Conservation (phyloP, 495 filamentous ascomycete species). For the Aspergillus diversus region DNA sequence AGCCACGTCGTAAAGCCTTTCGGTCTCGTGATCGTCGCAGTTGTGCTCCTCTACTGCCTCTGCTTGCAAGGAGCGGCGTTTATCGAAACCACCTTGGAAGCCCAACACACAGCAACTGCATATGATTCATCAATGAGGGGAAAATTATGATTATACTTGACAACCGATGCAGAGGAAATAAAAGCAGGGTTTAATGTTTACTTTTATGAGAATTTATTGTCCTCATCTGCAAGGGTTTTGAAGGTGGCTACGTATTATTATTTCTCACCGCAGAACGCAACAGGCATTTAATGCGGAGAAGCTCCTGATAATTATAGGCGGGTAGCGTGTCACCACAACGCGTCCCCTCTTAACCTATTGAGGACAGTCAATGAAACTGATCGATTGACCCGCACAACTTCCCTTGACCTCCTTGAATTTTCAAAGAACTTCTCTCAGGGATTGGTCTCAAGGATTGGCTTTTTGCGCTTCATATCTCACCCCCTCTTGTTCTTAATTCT, state of each 20-base stretch:
- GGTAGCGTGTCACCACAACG: constrained; percentile 8
- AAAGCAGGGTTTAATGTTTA: too few species aligned
- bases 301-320: neutral
- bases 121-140: too few species aligned
- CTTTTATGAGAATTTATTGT: too few species aligned
- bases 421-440: neutral
- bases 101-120: too few species aligned
- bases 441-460: neutral
- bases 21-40: neutral
- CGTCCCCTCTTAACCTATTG: constrained; percentile 1
- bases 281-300: constrained; percentile 5
- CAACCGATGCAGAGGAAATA: too few species aligned
- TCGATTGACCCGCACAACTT: neutral
- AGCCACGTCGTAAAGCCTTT: neutral
- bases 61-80: neutral
- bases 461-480: neutral
- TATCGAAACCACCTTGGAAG: neutral
- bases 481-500: neutral
- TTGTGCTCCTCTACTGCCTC: neutral
- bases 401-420: neutral
- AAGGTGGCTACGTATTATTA: too few species aligned
- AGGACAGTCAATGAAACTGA: neutral
- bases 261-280: too few species aligned
- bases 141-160: too few species aligned
- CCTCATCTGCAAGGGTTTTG: too few species aligned